Base-by-base conservation (phyloP, 176 grass and related monocot genomes). In the Secale cereale region DNA sequence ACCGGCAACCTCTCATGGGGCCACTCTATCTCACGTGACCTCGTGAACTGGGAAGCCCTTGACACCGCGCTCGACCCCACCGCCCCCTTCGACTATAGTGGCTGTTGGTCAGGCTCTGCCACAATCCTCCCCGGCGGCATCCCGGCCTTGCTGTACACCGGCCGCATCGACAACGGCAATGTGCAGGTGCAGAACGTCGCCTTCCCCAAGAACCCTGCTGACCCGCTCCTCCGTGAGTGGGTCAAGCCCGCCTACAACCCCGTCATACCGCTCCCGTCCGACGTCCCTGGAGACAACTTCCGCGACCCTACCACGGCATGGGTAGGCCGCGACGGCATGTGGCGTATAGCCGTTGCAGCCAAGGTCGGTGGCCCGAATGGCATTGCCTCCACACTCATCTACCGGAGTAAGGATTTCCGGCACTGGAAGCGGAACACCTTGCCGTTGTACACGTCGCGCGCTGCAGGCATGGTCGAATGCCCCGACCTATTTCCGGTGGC, bases 401-500 rank as follows among this genome's bases (percentile, higher is more conserved):
- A 85, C 86, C 90, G 87, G 65, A 97, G 85, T 72, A 23, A 30
- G 19, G 82, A 97, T 64, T 94, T 97, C 27, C 19, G 71, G 10
- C 74, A 16, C 15, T 97, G 94, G 94, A 57, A 81, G 75, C 86
- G 82, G 26, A 87, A 81, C 5, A 56, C 71, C 19, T 14, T 4
- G 63, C 82, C 89, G 22, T 36, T 94, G 82, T 87, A 91, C 66
- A 16, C 36, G 6, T 84, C 89, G 16, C 35, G 29, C 13, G 68
- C 2, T 32, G 29, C 78, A 2, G 75, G 63, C 10, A 83, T 86
- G 69, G 81, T 85, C 76, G 91, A 97, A 84, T 97, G 94, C 79
- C 91, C 94, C 2, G 94, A 97, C 83, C 78, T 97, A 23, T 97
- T 91, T 46, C 94, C 94, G 4, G 91, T 97, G 23, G 77, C 87